Conservation (phyloP, 345 rosid species). For the Rhizophora mangle region DNA sequence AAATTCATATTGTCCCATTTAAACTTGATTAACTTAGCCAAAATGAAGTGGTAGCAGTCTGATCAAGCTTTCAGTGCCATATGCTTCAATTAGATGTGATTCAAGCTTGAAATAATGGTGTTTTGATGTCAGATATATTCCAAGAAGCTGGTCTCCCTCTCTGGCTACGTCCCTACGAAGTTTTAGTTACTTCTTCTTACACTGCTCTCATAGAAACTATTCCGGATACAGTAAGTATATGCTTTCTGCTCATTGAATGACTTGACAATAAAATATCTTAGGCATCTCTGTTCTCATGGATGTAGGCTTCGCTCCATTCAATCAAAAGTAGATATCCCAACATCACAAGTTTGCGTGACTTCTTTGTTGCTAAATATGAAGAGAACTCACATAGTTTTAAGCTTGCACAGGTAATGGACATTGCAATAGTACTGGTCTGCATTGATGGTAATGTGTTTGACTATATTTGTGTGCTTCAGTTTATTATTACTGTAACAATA, state of each 20-base stretch:
- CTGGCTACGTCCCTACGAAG: conserved; percentile 98
- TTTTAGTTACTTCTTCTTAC: conserved; percentile 92
- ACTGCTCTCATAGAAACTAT: conserved; percentile 98
- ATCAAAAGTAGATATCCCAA: conserved; percentile 91
- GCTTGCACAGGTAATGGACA: conserved; percentile 81
- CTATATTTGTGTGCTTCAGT: neutral
- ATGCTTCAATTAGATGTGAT: neutral
- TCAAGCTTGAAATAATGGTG: conserved; percentile 9
- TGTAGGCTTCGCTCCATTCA: conserved; percentile 96
- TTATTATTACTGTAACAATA: too few species aligned
- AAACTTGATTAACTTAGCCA: neutral
- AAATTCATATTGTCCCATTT: neutral
- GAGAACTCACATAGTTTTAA: conserved; percentile 86
- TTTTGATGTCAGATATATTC: conserved; percentile 69
- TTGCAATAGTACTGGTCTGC: conserved; percentile 9
- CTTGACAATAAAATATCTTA: conserved; percentile 2
- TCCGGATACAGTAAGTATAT: conserved; percentile 75
- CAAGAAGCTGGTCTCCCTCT: conserved; percentile 99
- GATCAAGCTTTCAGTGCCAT: neutral
- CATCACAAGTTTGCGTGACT: conserved; percentile 79
- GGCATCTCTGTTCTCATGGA: conserved; percentile 18
- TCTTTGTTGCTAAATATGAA: conserved; percentile 84
- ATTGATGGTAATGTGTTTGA: conserved; percentile 2
- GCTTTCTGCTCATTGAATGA: conserved; percentile 4
- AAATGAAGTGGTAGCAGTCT: neutral